These are phyloP conservation scores for Orbilia blumenaviensis DNA, from an alignment of 2,329 filamentous ascomycete genomes.

Conservation along the genomic window DNA sequence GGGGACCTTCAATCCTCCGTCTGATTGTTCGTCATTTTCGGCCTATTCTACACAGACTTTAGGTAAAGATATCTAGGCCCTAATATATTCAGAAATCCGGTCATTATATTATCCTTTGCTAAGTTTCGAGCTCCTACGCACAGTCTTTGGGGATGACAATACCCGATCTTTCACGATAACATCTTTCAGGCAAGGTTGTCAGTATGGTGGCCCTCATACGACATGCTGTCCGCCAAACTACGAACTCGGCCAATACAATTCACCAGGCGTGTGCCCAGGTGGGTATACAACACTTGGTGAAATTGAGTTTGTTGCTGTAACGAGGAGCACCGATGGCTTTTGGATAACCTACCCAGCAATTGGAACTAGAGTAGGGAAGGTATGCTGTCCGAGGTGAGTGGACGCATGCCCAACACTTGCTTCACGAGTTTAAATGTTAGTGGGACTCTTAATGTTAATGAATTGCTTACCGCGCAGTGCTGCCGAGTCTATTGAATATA, in stretches of 20 bases:
- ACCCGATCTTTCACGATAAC: slow-evolving; percentile 36
- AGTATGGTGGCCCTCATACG: slow-evolving; percentile 21
- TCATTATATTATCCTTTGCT: neutral
- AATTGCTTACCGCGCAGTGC: neutral
- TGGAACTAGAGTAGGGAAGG: slow-evolving; percentile 29
- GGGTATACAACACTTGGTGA: slow-evolving; percentile 33
- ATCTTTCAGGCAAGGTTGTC: slow-evolving; percentile 35
- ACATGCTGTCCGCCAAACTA: slow-evolving; percentile 43
- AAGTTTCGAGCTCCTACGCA: neutral
- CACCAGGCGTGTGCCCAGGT: slow-evolving; percentile 33
- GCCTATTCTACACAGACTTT: slow-evolving; percentile 41
- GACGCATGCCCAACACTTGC: neutral
- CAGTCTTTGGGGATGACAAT: slow-evolving; percentile 32
- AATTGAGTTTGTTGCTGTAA: slow-evolving; percentile 34
- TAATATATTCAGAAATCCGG: neutral
- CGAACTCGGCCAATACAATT: slow-evolving; percentile 34
- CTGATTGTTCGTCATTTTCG: slow-evolving; percentile 18
- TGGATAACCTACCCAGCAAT: slow-evolving; percentile 26
- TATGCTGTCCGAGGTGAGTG: slow-evolving; percentile 34
- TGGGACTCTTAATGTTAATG: neutral
- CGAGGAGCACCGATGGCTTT: slow-evolving; percentile 19
- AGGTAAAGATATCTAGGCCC: neutral
- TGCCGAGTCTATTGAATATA: slow-evolving; percentile 31
- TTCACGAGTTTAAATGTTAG: neutral
- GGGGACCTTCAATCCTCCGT: slow-evolving; percentile 13